Base-by-base conservation (phyloP, 2,329 filamentous ascomycete species). In the Lasiodiplodia sp. region DNA sequence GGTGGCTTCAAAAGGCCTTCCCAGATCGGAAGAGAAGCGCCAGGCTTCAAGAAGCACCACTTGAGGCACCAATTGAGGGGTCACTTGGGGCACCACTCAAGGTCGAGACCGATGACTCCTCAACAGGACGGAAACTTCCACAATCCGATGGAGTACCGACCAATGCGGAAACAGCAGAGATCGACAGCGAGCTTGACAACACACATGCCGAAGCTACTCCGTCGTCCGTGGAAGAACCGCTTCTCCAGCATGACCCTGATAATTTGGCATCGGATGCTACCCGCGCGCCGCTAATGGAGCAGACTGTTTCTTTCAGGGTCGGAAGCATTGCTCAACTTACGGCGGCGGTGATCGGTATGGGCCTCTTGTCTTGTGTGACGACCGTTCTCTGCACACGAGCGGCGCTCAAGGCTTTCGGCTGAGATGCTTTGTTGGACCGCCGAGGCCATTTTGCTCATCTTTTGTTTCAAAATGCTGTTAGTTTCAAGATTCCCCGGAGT, bases 291-390 rank as follows among this genome's bases (percentile, higher is more conserved):
- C 34, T 21, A 2, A 14, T 18, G 34, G 55, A 38, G 31, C 18
- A 57, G 55, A 21, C 18, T 4, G 28, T 57, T 7, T 21, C 55
- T 18, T 31, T 38, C 18, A 37, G 38, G 18, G 38, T 57, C 21
- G 55, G 55, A 10, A 57, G 34, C 55, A 38, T 57, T 18, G 55
- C 31, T 16, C 55, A 31, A n/a, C 31, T 57, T 37, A 57, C 55
- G 18, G 18, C 23, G 28, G 55, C 55, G 21, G 31, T 57, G 7
- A 31, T 57, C 8, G 55, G 55, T 2, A 57, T 57, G 55, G 55
- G 55, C 55, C 8, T 57, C 18, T 12, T 57, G 31, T 57, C 55
- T 3, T 57, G 55, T 14, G 18, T 10, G 28, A 57, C 55, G 38
- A 57, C 55, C 3, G n/a, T 57, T 23, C 25, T 57, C 18, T 57